Conservation (phyloP, 352 stramenopile species). For the Phytophthora parvispora region DNA sequence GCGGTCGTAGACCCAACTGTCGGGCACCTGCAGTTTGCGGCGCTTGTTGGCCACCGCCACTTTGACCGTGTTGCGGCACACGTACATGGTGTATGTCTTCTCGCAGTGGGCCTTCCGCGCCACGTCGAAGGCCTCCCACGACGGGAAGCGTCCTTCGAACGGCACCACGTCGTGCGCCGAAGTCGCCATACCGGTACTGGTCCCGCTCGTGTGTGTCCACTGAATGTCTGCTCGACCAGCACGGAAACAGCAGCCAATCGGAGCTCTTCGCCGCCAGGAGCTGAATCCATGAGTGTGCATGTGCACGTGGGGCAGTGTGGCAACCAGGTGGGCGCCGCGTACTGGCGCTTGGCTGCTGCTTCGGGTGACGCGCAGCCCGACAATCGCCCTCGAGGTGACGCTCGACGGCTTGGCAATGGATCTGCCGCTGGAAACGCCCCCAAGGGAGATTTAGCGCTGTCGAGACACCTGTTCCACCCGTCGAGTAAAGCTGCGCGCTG, state of each 20-base stretch:
- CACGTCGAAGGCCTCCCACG: constrained; percentile 82
- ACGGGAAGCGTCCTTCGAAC: constrained; percentile 76
- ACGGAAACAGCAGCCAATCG: constrained; percentile 12
- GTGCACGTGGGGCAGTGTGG: constrained; percentile 86
- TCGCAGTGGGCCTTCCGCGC: constrained; percentile 75
- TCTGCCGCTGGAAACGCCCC: constrained; percentile 1
- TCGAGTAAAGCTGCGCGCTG: constrained; percentile 55
- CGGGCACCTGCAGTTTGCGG: constrained; percentile 73
- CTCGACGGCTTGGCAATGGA: constrained; percentile 1
- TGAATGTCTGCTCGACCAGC: background rate
- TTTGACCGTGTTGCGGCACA: constrained; percentile 83
- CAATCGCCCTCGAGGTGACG: background rate
- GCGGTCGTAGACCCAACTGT: constrained; percentile 73
- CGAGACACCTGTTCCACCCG: constrained; percentile 63
- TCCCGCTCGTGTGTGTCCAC: constrained; percentile 2
- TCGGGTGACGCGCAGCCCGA: background rate
- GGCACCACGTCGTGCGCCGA: constrained; percentile 67
- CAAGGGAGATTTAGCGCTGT: constrained; percentile 22
- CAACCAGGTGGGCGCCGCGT: constrained; percentile 80
- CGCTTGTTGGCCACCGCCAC: constrained; percentile 80
- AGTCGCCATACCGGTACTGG: constrained; percentile 17
- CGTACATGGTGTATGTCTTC: constrained; percentile 86
- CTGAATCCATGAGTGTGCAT: constrained; percentile 59
- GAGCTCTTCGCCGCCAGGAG: background rate
- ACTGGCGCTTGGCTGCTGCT: constrained; percentile 60